These are phyloP conservation scores for Apiospora arundinis DNA, from an alignment of 2,329 filamentous ascomycete genomes.

Conservation along the genomic window DNA sequence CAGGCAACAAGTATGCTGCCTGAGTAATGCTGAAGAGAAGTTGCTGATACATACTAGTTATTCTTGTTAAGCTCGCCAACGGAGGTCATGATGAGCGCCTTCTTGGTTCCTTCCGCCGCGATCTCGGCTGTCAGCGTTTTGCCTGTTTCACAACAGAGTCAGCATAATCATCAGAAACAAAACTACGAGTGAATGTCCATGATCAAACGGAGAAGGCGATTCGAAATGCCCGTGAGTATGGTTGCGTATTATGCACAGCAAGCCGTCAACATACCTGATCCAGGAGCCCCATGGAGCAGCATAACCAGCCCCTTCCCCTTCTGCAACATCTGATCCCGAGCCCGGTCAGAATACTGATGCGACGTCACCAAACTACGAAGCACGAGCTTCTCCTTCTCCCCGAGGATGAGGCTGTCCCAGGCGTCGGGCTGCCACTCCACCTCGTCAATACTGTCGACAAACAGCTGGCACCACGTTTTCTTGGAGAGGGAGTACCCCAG, in stretches of 20 bases:
- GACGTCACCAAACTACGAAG: slow-evolving; percentile 37
- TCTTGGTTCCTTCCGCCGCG: slow-evolving; percentile 42
- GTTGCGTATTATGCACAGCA: not conserved
- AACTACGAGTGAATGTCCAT: not conserved
- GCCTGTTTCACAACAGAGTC: slow-evolving; percentile 33
- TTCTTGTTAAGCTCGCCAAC: slow-evolving; percentile 39
- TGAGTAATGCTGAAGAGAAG: too few relatives aligned
- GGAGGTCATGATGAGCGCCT: slow-evolving; percentile 42
- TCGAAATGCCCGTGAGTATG: too few relatives aligned
- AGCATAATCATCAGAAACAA: not conserved
- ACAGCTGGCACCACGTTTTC: slow-evolving; percentile 37
- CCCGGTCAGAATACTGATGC: slow-evolving; percentile 34
- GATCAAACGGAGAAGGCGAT: too few relatives aligned
- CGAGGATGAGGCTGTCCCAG: slow-evolving; percentile 37
- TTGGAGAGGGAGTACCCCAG: slow-evolving; percentile 36
- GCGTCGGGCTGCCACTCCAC: slow-evolving; percentile 34
- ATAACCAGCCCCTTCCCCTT: slow-evolving; percentile 48
- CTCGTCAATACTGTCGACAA: slow-evolving; percentile 34
- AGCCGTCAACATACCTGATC: slow-evolving; percentile 36
- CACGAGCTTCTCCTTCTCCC: slow-evolving; percentile 35
- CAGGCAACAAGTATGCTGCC: not conserved
- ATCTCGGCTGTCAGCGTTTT: slow-evolving; percentile 46
- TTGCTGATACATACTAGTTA: not conserved
- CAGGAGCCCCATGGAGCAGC: slow-evolving; percentile 45
- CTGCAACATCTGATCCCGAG: slow-evolving; percentile 34